phyloP scores from a whole-genome alignment of 345 rosid species.

The Eucalyptus pauciflora region DNA sequence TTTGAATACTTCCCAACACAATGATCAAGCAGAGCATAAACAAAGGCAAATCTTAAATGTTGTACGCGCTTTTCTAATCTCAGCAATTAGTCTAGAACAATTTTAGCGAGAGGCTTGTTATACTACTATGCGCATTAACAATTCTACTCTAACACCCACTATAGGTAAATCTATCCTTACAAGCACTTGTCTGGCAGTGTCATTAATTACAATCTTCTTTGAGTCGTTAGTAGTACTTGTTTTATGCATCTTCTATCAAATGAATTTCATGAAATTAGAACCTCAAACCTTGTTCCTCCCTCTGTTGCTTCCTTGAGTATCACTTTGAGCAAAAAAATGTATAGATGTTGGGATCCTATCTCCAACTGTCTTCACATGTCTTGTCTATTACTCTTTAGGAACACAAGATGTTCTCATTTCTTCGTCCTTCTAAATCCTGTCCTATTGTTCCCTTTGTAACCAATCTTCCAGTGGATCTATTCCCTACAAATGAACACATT shows the following conservation, averaged over 20 bases:
- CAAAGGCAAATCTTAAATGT: neutral
- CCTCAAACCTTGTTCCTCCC: neutral
- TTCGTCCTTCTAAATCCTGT: neutral
- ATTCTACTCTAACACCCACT: neutral
- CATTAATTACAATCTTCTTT: neutral
- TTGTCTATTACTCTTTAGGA: neutral
- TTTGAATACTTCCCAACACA: neutral
- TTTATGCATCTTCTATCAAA: neutral
- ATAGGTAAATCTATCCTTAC: neutral
- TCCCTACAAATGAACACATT: neutral
- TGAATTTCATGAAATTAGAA: neutral
- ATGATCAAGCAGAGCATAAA: neutral
- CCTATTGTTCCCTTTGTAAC: neutral
- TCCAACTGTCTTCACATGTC: neutral
- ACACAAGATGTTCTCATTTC: neutral
- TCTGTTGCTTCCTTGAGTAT: neutral
- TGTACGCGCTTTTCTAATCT: neutral
- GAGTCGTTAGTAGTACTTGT: neutral
- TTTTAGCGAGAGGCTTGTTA: neutral
- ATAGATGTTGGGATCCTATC: neutral
- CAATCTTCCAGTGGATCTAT: neutral
- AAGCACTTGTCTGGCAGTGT: neutral
- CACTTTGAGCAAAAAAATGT: neutral
- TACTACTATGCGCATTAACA: neutral
- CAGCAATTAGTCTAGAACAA: neutral